phyloP scores from a whole-genome alignment of 2,329 filamentous ascomycete genomes.

The Colletotrichum phormii region DNA sequence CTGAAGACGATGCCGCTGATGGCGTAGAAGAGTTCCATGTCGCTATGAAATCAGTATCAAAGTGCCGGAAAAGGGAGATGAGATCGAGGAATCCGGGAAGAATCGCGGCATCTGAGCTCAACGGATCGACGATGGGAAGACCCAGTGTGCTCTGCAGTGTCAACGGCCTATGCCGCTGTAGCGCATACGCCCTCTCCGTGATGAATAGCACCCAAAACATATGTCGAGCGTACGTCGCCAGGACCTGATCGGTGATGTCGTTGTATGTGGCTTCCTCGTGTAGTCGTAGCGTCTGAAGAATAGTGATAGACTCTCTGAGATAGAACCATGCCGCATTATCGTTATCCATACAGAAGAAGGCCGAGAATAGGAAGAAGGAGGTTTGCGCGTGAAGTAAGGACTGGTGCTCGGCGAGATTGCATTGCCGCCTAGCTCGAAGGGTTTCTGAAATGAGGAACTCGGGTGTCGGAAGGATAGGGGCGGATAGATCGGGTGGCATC shows the following conservation, averaged over 20 bases:
- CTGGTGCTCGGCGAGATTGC: conserved; percentile 42
- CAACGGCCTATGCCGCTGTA: background rate
- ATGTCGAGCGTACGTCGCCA: background rate
- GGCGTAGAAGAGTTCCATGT: background rate
- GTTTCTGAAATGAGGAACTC: background rate
- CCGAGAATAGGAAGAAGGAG: conserved; percentile 48
- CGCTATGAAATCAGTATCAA: background rate
- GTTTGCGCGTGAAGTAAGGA: conserved; percentile 44
- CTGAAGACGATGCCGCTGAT: background rate
- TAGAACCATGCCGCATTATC: conserved; percentile 47
- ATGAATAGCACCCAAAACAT: background rate
- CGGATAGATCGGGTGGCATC: background rate
- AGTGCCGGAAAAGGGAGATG: background rate
- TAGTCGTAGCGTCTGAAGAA: background rate
- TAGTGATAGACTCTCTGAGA: background rate
- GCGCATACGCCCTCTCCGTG: background rate
- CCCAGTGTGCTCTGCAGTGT: background rate
- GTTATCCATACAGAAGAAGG: conserved; percentile 45
- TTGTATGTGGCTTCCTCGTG: background rate
- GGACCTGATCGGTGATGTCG: background rate
- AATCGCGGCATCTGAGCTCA: background rate
- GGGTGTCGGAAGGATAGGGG: background rate
- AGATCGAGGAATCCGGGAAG: background rate
- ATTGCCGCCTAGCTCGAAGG: conserved; percentile 40
- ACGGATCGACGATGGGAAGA: background rate